Evolutionary conservation across 163 green algal genomes (phyloP).

Genomic region (Scenedesmus sp.): DNA sequence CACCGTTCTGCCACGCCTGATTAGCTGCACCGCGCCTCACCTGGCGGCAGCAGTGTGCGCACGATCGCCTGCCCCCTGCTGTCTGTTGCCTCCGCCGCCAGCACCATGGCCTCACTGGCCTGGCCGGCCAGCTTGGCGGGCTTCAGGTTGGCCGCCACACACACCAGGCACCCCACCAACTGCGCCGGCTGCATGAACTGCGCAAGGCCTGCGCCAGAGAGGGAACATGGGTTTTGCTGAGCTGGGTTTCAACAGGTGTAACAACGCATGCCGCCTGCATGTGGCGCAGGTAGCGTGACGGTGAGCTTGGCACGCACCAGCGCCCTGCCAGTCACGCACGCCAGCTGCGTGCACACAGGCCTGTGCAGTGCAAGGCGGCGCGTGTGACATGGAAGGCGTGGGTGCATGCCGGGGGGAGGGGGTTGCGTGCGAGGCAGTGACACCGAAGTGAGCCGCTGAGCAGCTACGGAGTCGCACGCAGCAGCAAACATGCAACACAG

Average conservation of each 20-base stretch:
- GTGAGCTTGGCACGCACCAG: not conserved
- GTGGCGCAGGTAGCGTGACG: too few species aligned
- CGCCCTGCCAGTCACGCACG: slow-evolving; percentile 58
- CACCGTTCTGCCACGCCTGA: too few species aligned
- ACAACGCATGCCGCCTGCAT: too few species aligned
- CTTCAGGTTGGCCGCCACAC: slow-evolving; percentile 80
- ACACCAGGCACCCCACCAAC: slow-evolving; percentile 68
- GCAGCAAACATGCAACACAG: too few species aligned
- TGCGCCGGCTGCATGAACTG: slow-evolving; percentile 69
- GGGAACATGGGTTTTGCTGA: not conserved
- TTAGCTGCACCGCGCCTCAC: slow-evolving; percentile 27
- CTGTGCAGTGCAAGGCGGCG: too few species aligned
- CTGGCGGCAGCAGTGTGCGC: slow-evolving; percentile 61
- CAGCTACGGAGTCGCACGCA: too few species aligned
- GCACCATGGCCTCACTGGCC: slow-evolving; percentile 79
- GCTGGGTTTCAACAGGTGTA: too few species aligned
- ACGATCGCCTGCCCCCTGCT: slow-evolving; percentile 57
- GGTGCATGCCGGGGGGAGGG: too few species aligned
- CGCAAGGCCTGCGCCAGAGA: slow-evolving; percentile 61
- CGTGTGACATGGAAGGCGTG: too few species aligned
- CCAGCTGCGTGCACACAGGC: too few species aligned
- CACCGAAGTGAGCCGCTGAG: too few species aligned
- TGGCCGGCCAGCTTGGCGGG: slow-evolving; percentile 81
- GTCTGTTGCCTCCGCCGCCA: slow-evolving; percentile 65
- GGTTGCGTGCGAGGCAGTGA: too few species aligned